These are phyloP conservation scores for Leccinum obscurum DNA, from an alignment of 768 basidiomycete genomes.

Conservation along the genomic window DNA sequence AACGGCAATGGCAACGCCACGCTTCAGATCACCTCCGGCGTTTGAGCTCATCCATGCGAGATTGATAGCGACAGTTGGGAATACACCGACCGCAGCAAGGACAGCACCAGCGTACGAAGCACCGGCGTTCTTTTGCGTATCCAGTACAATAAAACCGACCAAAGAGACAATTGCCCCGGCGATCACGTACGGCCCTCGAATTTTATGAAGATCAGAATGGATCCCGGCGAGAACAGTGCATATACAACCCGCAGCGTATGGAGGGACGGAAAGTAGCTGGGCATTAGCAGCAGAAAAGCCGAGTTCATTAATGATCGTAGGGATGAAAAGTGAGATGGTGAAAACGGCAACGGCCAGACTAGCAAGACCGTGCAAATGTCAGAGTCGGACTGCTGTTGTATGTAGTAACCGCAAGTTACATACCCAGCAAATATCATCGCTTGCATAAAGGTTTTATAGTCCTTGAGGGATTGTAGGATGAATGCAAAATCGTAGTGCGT, in stretches of 20 bases:
- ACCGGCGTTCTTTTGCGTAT: constrained; percentile 28
- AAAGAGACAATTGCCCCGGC: constrained; percentile 42
- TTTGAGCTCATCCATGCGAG: constrained; percentile 58
- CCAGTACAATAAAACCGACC: constrained; percentile 54
- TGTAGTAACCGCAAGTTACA: neutral
- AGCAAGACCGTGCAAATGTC: constrained; percentile 4
- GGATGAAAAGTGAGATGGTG: constrained; percentile 48
- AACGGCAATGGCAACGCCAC: constrained; percentile 52
- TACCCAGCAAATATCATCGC: constrained; percentile 44
- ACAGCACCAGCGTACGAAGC: constrained; percentile 47
- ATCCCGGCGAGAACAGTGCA: constrained; percentile 43
- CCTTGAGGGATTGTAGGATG: constrained; percentile 48
- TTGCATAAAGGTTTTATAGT: constrained; percentile 43
- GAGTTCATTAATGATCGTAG: constrained; percentile 49
- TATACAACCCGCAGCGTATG: constrained; percentile 48
- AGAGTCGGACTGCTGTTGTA: neutral
- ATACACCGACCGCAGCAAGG: constrained; percentile 53
- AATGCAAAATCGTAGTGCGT: constrained; percentile 47
- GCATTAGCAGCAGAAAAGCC: constrained; percentile 53
- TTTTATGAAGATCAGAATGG: constrained; percentile 41
- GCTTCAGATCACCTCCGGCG: constrained; percentile 54
- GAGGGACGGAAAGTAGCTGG: constrained; percentile 50
- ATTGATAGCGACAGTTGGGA: constrained; percentile 46
- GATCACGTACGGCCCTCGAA: constrained; percentile 53
- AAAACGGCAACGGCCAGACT: constrained; percentile 47